Percentiles rank a stretch among this genome's conserved stretches.
Conservation (phyloP, 768 basidiomycete genomes). For the Dioszegia hungarica region DNA sequence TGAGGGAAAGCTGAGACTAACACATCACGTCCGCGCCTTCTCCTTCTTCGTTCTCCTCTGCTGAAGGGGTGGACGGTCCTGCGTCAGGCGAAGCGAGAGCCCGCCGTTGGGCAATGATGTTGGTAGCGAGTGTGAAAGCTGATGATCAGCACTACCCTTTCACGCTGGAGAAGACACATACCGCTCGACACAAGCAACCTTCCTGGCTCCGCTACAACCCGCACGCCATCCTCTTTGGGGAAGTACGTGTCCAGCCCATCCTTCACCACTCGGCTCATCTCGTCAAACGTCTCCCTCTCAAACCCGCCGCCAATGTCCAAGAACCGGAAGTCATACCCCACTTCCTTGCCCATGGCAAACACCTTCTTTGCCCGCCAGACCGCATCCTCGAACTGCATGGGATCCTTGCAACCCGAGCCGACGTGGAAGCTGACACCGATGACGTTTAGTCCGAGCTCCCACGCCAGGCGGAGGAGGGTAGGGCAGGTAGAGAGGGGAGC, state of each 20-base stretch:
- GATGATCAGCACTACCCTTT: constrained; percentile 18
- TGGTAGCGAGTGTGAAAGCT: constrained; percentile 86
- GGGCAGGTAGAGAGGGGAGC: constrained; percentile 78
- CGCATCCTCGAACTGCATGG: constrained; percentile 82
- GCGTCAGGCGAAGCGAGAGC: constrained; percentile 36
- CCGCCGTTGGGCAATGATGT: constrained; percentile 80
- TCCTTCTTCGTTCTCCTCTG: constrained; percentile 48
- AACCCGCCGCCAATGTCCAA: constrained; percentile 97
- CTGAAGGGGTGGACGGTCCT: constrained; percentile 43
- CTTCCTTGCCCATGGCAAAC: constrained; percentile 78
- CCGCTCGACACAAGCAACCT: constrained; percentile 75
- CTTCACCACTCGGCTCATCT: constrained; percentile 66
- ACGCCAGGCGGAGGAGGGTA: constrained; percentile 70
- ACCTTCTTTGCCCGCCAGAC: constrained; percentile 72
- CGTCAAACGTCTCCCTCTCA: constrained; percentile 78
- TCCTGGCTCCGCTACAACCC: constrained; percentile 92
- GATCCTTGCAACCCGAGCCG: constrained; percentile 93
- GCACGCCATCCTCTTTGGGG: constrained; percentile 59
- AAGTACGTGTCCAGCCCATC: constrained; percentile 73
- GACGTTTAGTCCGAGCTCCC: constrained; percentile 73
- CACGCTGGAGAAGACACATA: constrained; percentile 4
- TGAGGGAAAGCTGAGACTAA: constrained; percentile 51
- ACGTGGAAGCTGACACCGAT: constrained; percentile 97
- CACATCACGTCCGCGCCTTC: constrained; percentile 71
- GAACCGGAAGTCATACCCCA: constrained; percentile 74